Evolutionary conservation across 805 yeast genomes (phyloP), one percentile per base, ranked within the genome.

Genomic region (Brettanomyces sp.): DNA sequence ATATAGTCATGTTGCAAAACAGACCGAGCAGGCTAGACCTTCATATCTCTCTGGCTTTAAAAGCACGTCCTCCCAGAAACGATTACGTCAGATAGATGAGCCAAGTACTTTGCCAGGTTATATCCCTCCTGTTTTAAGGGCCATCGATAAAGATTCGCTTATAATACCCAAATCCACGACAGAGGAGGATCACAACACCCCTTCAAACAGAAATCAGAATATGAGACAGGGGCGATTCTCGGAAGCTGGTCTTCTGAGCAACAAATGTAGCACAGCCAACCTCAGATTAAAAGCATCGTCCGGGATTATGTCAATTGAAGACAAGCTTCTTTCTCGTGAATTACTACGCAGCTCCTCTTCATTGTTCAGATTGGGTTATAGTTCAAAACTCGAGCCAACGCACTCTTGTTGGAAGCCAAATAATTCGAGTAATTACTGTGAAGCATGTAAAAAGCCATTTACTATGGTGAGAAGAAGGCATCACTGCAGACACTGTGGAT

Each of bases 321-420:
- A 7, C 18, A 36, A 35, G 18, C 38, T 21, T 32, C 18, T 39
- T 7, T 11, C 39, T 12, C 4, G n/a, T 21, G n/a, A 25, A 13
- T 34, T 39, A 13, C 35, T 28, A 13, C 24, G 3, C 18, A 34
- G 38, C 24, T 34, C 39, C 32, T 34, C 39, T 34, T 43, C 41
- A 13, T 22, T 43, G 21, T 43, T 37, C 25, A 33, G 21, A 5
- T 18, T 14, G 35, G 45, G 36, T 8, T 9, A 24, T 18, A 14
- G 11, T 36, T 41, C 43, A 9, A 52, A 53, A 14, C 48, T 60
- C 12, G 79, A 74, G 51, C 80, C 80, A 13, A 70, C 76, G 8
- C 78, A 70, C 45, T 56, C 59, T 12, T 80, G 75, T 56, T 77
- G 82, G 82, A 69, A 69, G 49, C 72, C 76, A 21, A 70, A 76